Conservation (phyloP, 345 rosid genomes). For the Populus alba region DNA sequence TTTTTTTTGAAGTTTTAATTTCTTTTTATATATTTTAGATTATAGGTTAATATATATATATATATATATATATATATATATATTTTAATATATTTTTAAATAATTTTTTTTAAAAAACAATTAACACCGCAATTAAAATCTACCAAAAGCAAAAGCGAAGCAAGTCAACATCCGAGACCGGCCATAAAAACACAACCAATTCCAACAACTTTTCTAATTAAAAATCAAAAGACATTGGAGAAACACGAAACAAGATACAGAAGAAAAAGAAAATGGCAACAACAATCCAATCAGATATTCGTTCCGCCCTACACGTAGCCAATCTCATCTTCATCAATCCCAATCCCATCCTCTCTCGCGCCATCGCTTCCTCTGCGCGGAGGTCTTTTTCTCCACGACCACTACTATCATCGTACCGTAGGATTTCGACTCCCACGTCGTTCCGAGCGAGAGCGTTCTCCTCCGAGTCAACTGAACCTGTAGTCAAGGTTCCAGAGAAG, state of each 20-base stretch:
- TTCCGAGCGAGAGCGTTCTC: conserved; percentile 36
- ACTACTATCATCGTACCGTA: background rate
- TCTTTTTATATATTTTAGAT: too few relatives aligned
- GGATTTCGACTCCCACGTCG: background rate
- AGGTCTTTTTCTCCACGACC: background rate
- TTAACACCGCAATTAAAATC: too few relatives aligned
- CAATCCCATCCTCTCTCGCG: conserved; percentile 9
- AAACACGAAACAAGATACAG: too few relatives aligned
- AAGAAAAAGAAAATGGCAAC: background rate
- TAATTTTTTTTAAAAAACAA: too few relatives aligned
- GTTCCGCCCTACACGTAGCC: conserved; percentile 47
- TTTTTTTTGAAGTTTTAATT: too few relatives aligned
- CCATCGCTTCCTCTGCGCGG: conserved; percentile 17
- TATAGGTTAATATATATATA: too few relatives aligned
- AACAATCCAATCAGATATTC: conserved; percentile 43
- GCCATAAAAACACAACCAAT: background rate
- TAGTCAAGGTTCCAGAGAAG: conserved; percentile 41
- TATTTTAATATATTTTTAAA: too few relatives aligned
- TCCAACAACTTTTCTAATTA: background rate
- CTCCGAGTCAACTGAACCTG: conserved; percentile 16
- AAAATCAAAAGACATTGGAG: too few relatives aligned
- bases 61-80: too few relatives aligned
- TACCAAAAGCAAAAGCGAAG: background rate
- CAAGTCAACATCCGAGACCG: background rate
- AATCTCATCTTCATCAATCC: conserved; percentile 35